phyloP scores from a whole-genome alignment of 2,329 filamentous ascomycete genomes.

The Fusarium tupiense region DNA sequence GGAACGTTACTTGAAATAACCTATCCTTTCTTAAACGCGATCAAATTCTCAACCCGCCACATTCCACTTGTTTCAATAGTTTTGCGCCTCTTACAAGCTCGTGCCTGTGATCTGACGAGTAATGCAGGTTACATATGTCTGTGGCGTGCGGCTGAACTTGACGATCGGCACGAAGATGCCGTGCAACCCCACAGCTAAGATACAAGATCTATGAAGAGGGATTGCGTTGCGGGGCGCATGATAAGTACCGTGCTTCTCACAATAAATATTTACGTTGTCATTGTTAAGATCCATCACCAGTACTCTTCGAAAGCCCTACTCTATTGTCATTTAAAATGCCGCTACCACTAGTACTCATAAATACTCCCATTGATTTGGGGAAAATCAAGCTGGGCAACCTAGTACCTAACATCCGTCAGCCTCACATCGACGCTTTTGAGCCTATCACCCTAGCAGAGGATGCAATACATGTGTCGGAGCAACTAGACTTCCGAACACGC shows the following conservation, averaged over 20 bases:
- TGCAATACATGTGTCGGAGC: not conserved
- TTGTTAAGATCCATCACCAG: too few species aligned
- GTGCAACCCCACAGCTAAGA: not conserved
- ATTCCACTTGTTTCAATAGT: not conserved
- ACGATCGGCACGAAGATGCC: not conserved
- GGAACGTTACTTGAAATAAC: too few species aligned
- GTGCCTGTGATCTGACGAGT: too few species aligned
- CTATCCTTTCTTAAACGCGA: too few species aligned
- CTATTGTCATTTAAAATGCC: not conserved
- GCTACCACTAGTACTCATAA: not conserved
- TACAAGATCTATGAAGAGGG: too few species aligned
- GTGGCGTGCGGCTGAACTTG: not conserved
- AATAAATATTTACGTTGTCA: rapidly evolving
- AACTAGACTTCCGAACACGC: not conserved
- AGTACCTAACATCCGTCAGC: not conserved
- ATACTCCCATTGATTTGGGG: not conserved
- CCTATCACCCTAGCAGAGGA: rapidly evolving
- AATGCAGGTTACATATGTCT: too few species aligned
- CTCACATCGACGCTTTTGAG: not conserved
- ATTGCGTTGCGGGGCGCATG: rapidly evolving
- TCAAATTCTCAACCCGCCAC: not conserved
- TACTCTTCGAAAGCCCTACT: too few species aligned
- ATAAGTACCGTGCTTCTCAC: too few species aligned
- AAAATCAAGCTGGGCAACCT: not conserved
- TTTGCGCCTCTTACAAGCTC: not conserved